Evolutionary conservation across 306 rosid species (phyloP).

Genomic region (Pyrus communis): DNA sequence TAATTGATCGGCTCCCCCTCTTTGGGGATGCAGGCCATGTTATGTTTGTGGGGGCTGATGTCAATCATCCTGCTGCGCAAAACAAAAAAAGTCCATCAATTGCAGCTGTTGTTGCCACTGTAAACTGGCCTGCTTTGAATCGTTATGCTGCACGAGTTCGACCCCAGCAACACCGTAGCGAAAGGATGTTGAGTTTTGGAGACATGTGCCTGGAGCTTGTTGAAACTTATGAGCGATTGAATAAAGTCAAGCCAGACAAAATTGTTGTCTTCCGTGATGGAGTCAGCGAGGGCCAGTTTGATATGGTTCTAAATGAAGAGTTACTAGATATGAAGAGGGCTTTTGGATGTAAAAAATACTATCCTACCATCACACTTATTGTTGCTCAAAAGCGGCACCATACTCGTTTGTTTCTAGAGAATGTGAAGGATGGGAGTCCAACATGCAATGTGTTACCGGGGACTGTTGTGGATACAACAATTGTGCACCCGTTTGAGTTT

Average conservation of each 20-base stretch:
- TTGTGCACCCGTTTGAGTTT: slow-evolving; percentile 64
- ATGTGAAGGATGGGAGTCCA: slow-evolving; percentile 30
- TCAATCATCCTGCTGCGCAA: slow-evolving; percentile 57
- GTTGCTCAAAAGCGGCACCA: slow-evolving; percentile 80
- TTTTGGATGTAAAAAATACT: slow-evolving; percentile 24
- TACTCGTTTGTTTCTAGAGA: slow-evolving; percentile 54
- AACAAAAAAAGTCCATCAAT: slow-evolving; percentile 51
- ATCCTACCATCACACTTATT: slow-evolving; percentile 55
- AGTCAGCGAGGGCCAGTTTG: slow-evolving; percentile 70
- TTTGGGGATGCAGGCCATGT: slow-evolving; percentile 46
- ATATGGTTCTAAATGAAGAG: slow-evolving; percentile 84
- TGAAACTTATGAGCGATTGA: slow-evolving; percentile 29
- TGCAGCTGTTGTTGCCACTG: slow-evolving; percentile 68
- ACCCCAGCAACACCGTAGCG: slow-evolving; percentile 44
- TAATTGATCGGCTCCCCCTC: slow-evolving; percentile 34
- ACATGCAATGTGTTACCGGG: slow-evolving; percentile 51
- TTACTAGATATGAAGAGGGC: slow-evolving; percentile 44
- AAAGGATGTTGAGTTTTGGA: slow-evolving; percentile 52
- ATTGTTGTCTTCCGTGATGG: slow-evolving; percentile 73
- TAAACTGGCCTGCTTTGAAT: slow-evolving; percentile 81
- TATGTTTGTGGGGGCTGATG: slow-evolving; percentile 83
- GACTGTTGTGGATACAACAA: slow-evolving; percentile 59
- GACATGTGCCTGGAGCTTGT: slow-evolving; percentile 60
- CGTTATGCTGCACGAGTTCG: slow-evolving; percentile 67
- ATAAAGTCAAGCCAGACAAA: slow-evolving; percentile 43